Base-by-base conservation (phyloP, 2,329 filamentous ascomycete genomes). In the Clonostachys rhizophaga region DNA sequence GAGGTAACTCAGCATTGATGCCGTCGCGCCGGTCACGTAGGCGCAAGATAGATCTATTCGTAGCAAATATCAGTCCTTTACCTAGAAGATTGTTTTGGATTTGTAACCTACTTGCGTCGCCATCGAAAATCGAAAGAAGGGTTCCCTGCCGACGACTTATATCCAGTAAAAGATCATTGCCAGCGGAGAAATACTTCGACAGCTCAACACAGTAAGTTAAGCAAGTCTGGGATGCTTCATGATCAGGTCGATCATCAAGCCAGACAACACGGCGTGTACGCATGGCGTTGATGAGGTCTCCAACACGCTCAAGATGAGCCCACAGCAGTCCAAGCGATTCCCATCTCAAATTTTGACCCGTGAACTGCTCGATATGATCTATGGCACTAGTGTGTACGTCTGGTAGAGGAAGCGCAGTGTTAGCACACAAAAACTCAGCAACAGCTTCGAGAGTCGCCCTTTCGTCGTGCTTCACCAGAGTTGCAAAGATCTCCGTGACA, bases 281-380 rank as follows among this genome's bases (percentile, higher is more conserved):
- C 36, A 39, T 39, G 36, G 14, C 14, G 36, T 39, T 45, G 45
- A 43, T 49, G 47, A 7, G 49, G 34, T 34, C 50, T 40, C 40
- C 47, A 50, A 37, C 47, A 48, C 13, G 46, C 5, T 53, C 51
- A 50, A 53, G 55, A 43, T 52, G 54, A 7, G 48, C 52, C 20
- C 63, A 70, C 2, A 68, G 48, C 6, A 67, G 47, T 0, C 67
- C 67, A 8, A 70, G 42, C 0, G 61, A 56, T 46, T 71, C 68
- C 68, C 67, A 71, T 4, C 68, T 60, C 39, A 66, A 50, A 5
- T 62, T 64, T 0, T 49, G 46, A 0, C 68, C 67, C 4, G 54
- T 61, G 44, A 71, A 67, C 34, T 66, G 62, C 2, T 49, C 51
- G 2, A 64, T 44, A 67, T 67, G 71, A 17, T 50, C 49, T 3